A percentile compares a stretch with the other conserved stretches of the same genome.
Conservation (phyloP, 371 early-diverging fungal species). For the Saksenaea oblongispora region DNA sequence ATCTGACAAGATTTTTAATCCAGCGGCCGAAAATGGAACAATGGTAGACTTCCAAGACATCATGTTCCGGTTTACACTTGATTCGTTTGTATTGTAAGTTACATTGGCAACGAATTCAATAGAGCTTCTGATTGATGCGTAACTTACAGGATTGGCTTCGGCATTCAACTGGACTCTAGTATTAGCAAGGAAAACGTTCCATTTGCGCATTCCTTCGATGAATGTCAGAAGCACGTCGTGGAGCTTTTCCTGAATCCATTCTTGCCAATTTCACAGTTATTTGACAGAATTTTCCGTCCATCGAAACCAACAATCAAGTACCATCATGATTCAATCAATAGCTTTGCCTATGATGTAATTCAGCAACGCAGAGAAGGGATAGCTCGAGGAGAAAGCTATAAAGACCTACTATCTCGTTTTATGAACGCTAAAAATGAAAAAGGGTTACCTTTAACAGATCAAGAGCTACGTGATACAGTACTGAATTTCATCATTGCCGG, state of each 20-base stretch:
- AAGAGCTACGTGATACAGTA: constrained; percentile 62
- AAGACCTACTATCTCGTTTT: constrained; percentile 51
- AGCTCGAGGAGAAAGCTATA: constrained; percentile 17
- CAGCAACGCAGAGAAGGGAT: constrained; percentile 21
- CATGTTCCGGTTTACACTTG: constrained; percentile 50
- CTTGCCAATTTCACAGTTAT: constrained; percentile 30
- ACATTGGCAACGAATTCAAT: neutral
- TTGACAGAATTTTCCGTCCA: constrained; percentile 7
- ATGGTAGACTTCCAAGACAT: constrained; percentile 41
- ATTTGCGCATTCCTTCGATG: constrained; percentile 5
- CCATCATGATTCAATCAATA: constrained; percentile 31
- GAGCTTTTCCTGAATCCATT: constrained; percentile 35
- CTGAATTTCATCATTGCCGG: constrained; percentile 72
- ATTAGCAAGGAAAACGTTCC: neutral
- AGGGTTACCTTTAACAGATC: constrained; percentile 36
- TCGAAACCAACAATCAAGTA: constrained; percentile 17
- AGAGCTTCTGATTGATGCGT: neutral
- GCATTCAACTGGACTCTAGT: neutral
- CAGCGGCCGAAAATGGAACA: constrained; percentile 28
- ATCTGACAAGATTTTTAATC: constrained; percentile 25
- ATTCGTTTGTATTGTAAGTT: constrained; percentile 52
- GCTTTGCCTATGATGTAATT: constrained; percentile 34
- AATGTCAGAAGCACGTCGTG: constrained; percentile 13
- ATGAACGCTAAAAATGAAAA: constrained; percentile 49
- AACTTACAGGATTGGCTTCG: neutral